Percentiles rank a stretch among this genome's conserved stretches.
These are phyloP conservation scores for Plenodomus tracheiphilus DNA, from an alignment of 2,329 filamentous ascomycete species.

Conservation along the genomic window DNA sequence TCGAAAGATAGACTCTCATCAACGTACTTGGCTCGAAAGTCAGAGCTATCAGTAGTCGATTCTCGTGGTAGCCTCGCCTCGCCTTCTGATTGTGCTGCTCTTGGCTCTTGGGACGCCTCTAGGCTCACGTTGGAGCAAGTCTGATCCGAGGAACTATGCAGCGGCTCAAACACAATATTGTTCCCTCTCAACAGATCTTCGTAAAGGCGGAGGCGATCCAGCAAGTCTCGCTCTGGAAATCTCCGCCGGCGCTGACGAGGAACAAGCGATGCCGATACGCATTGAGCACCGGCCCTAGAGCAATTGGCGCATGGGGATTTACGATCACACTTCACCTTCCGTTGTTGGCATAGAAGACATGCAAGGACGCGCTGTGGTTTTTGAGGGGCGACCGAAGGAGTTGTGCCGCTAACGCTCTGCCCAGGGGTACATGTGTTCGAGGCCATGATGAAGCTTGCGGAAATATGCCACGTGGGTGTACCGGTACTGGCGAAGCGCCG, in stretches of 20 bases:
- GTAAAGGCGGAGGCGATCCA: slow-evolving; percentile 70
- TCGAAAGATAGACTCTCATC: no score
- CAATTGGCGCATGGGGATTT: slow-evolving; percentile 43
- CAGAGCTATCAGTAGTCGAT: background rate
- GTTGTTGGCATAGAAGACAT: slow-evolving; percentile 71
- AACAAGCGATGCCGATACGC: slow-evolving; percentile 49
- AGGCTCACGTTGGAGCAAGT: no score
- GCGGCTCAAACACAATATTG: slow-evolving; percentile 69
- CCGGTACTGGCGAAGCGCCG: no score
- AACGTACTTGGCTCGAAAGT: background rate
- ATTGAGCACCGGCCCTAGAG: slow-evolving; percentile 30
- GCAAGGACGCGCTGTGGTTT: slow-evolving; percentile 51
- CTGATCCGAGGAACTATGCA: slow-evolving; percentile 42
- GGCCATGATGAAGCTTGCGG: no score
- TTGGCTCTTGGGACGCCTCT: slow-evolving; percentile 14
- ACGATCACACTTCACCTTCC: slow-evolving; percentile 47
- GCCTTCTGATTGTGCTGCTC: background rate
- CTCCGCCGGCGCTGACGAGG: slow-evolving; percentile 62
- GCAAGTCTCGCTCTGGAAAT: slow-evolving; percentile 70
- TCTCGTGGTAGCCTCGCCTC: no score
- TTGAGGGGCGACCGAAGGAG: slow-evolving; percentile 5
- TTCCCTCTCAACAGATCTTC: slow-evolving; percentile 68
- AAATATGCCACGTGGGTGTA: no score
- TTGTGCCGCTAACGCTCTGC: slow-evolving; percentile 1
- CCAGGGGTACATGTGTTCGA: slow-evolving; percentile 7